A percentile compares a stretch with the other conserved stretches of the same genome.
These are phyloP conservation scores for Dimocarpus longan DNA, from an alignment of 345 rosid genomes.

Conservation along the genomic window DNA sequence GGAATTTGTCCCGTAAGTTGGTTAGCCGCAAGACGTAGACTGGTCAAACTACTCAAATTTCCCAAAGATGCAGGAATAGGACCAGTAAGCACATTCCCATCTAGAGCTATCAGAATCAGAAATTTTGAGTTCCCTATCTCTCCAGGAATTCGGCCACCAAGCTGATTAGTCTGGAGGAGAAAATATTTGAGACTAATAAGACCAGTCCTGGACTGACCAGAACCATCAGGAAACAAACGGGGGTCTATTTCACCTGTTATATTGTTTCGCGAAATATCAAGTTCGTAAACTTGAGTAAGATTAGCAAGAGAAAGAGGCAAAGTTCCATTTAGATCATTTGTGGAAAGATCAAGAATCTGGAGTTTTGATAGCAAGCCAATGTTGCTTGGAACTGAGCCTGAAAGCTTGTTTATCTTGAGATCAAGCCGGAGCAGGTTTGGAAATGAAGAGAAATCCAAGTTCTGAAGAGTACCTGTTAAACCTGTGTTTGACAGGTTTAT, in stretches of 20 bases:
- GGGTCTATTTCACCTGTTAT: conserved; percentile 7
- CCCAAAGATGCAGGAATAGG: conserved; percentile 22
- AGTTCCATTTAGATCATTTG: conserved; percentile 22
- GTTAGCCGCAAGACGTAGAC: conserved; percentile 16
- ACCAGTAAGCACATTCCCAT: conserved; percentile 12
- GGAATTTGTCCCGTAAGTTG: conserved; percentile 29
- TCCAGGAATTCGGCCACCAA: conserved; percentile 18
- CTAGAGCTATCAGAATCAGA: conserved; percentile 7
- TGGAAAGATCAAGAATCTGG: conserved; percentile 28
- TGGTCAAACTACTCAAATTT: conserved; percentile 19
- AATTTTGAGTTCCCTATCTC: conserved; percentile 19
- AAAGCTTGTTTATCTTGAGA: conserved; percentile 20
- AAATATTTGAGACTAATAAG: conserved; percentile 10
- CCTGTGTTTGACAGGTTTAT: conserved; percentile 20
- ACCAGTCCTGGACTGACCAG: not conserved
- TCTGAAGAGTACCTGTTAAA: conserved; percentile 30
- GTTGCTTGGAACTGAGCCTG: conserved; percentile 27
- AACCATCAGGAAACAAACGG: conserved; percentile 13
- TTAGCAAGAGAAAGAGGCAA: conserved; percentile 31
- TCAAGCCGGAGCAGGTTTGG: conserved; percentile 28
- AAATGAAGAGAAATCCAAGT: conserved; percentile 28
- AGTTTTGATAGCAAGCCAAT: conserved; percentile 31
- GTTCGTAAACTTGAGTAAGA: conserved; percentile 33
- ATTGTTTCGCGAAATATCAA: conserved; percentile 31
- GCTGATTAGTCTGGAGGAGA: conserved; percentile 1